A percentile compares a stretch with the other conserved stretches of the same genome.
These are phyloP conservation scores for Eucalyptus albens DNA, from an alignment of 345 rosid genomes.

Conservation along the genomic window DNA sequence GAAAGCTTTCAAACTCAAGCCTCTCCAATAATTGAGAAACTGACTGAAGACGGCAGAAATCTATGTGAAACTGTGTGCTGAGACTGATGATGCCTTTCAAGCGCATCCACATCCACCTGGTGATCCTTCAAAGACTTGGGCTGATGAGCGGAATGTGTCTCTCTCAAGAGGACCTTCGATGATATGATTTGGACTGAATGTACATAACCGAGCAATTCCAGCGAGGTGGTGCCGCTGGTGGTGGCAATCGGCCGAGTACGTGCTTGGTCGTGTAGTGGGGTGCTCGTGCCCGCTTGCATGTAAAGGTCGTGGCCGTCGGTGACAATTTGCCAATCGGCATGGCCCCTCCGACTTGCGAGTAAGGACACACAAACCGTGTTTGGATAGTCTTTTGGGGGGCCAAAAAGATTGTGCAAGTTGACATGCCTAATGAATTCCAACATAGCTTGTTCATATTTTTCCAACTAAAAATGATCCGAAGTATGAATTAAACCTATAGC, in stretches of 20 bases:
- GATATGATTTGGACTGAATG: not conserved
- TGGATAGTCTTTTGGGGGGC: not conserved
- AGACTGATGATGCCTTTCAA: not conserved
- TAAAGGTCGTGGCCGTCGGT: not conserved
- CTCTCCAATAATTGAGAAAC: not conserved
- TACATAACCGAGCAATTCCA: not conserved
- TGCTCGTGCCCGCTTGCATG: not conserved
- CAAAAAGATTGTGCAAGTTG: not conserved
- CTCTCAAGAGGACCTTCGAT: not conserved
- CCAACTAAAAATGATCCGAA: not conserved
- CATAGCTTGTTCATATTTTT: not conserved
- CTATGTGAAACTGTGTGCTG: not conserved
- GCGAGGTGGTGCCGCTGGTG: not conserved
- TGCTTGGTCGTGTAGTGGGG: not conserved
- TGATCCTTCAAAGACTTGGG: not conserved
- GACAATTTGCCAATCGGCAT: not conserved
- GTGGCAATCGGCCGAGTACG: not conserved
- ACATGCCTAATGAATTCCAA: not conserved
- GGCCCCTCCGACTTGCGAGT: not conserved
- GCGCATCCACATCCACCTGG: not conserved
- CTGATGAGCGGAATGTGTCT: not conserved
- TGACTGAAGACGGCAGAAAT: not conserved
- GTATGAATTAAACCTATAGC: not conserved
- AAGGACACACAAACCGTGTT: not conserved
- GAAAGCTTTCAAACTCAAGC: not conserved